Evolutionary conservation across 2,329 filamentous ascomycete genomes (phyloP).

Genomic region (Fusarium ambrosium): DNA sequence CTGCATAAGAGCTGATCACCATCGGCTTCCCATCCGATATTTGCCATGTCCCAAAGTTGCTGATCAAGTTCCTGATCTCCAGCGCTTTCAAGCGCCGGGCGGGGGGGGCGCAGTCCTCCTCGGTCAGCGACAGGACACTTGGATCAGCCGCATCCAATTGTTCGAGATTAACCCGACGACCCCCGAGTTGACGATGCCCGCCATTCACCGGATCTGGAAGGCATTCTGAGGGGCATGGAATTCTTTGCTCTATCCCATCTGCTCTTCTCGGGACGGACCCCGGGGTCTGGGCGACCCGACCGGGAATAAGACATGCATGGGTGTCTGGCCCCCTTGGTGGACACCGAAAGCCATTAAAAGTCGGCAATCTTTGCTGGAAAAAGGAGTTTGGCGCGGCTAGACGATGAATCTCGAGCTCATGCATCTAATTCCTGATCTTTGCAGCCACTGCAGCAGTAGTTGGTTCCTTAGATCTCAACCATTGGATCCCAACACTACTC

Average conservation of each 20-base stretch:
- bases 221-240: neutral
- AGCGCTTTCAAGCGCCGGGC: conserved; percentile 20
- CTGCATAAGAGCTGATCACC: conserved; percentile 15
- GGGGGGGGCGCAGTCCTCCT: conserved; percentile 10
- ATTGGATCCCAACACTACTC: neutral
- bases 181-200: neutral
- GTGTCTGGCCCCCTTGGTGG: conserved; percentile 18
- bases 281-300: conserved; percentile 4
- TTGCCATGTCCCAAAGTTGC: conserved; percentile 35
- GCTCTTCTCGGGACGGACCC: neutral
- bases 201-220: neutral
- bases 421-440: neutral
- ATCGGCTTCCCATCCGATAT: conserved; percentile 15
- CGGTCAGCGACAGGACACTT: neutral
- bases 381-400: conserved; percentile 3
- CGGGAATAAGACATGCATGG: conserved; percentile 41
- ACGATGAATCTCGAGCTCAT: neutral
- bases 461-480: neutral
- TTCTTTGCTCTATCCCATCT: neutral
- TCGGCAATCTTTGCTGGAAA: neutral
- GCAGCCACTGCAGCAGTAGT: neutral
- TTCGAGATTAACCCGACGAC: neutral
- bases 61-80: conserved; percentile 41
- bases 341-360: conserved; percentile 18
- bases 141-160: conserved; percentile 11